Evolutionary conservation across 1,284 basidiomycete genomes (phyloP).

Genomic region (Trichosporon sp.): DNA sequence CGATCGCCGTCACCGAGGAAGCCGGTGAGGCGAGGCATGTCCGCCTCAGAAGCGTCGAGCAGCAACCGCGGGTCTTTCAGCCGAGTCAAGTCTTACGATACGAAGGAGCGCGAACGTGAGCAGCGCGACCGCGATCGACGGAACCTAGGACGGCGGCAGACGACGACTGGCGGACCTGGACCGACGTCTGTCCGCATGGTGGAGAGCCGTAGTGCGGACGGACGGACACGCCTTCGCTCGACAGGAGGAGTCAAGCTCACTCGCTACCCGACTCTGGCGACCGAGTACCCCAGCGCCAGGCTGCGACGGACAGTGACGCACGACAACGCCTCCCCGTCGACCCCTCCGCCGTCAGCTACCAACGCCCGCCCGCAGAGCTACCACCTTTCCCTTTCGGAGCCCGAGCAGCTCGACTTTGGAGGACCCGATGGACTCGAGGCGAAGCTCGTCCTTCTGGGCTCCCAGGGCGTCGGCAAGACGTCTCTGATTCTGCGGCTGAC

Average conservation of each 20-base stretch:
- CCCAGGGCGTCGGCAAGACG: conserved; percentile 95
- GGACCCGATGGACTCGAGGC: conserved; percentile 61
- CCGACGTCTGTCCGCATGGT: conserved; percentile 35
- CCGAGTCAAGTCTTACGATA: conserved; percentile 11
- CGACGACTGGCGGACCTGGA: conserved; percentile 25
- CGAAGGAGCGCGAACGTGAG: conserved; percentile 13
- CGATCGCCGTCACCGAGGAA: conserved; percentile 11
- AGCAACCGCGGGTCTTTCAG: conserved; percentile 1
- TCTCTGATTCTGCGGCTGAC: conserved; percentile 89
- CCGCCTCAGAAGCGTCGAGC: background rate
- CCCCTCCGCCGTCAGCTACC: background rate
- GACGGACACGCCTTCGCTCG: conserved; percentile 23
- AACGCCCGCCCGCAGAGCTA: background rate
- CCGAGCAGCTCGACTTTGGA: conserved; percentile 29
- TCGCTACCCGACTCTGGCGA: conserved; percentile 14
- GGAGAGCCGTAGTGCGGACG: conserved; percentile 32
- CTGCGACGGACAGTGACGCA: background rate
- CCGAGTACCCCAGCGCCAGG: conserved; percentile 8
- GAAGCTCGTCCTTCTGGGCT: conserved; percentile 95
- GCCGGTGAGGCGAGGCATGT: background rate
- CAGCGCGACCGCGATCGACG: background rate
- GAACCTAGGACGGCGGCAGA: conserved; percentile 4
- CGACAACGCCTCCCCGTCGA: background rate
- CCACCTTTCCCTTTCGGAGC: background rate
- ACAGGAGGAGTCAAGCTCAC: conserved; percentile 8